Base-by-base conservation (phyloP, 1,284 basidiomycete genomes). In the Fomes fomentarius region DNA sequence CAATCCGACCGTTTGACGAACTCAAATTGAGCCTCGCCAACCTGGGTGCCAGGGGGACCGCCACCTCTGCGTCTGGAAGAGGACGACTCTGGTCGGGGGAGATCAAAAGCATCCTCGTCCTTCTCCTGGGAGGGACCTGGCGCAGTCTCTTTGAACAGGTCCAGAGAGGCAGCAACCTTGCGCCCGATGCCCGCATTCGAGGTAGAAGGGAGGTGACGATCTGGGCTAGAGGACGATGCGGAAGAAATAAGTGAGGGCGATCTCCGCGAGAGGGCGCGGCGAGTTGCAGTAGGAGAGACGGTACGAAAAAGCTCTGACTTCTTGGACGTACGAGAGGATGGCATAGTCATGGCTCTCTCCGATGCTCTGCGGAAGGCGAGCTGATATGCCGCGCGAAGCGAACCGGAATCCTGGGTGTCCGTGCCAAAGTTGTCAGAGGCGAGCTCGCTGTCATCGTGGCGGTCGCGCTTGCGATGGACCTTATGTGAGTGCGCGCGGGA, bases 1-100 rank as follows among this genome's bases (percentile, higher is more conserved):
- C 89, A 91, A 62, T 89, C 89, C 14, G 89, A 85, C 47, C 89
- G 82, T 64, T 89, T 90, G 44, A 91, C 87, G 64, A 91, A 91
- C 74, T 91, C 81, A 66, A 85, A 90, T 65, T 85, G 80, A 14
- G 87, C 79, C 59, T 87, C 79, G 47, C 82, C 80, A 48, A 87
- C 81, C 58, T 82, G 79, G 17, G 79, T 71, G 10, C 66, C 74
- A 17, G 79, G 72, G 4, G 81, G 28, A 12, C 28, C 74, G 21
- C 76, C 74, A 21, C 73, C 68, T 56, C 77, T 74, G 54, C 78
- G 76, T 33, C 64, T 67, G 25, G 69, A 64, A 22, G 63, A 47
- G 21, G 66, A 68, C 37, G 71, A 71, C n/a, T 62, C 60, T 17
- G 66, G 65, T 26, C 67, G 50, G 3, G 65, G 52, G 17, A 62